These are phyloP conservation scores for Xerocomellus dryophilus DNA, from an alignment of 768 basidiomycete species.

Conservation along the genomic window DNA sequence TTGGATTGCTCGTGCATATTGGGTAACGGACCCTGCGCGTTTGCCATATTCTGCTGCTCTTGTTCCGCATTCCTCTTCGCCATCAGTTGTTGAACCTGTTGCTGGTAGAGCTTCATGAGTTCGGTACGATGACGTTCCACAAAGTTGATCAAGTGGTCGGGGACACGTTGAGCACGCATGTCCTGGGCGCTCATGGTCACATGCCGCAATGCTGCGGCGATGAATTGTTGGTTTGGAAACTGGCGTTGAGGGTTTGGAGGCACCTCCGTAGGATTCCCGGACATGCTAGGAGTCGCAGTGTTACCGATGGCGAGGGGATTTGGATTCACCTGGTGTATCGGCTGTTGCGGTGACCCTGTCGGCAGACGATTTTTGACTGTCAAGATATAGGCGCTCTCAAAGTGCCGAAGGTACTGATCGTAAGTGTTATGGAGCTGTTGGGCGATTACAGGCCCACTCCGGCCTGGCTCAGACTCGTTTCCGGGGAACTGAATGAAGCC, in stretches of 20 bases:
- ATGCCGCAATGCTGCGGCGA: slow-evolving; percentile 47
- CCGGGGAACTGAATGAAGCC: slow-evolving; percentile 65
- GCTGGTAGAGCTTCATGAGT: slow-evolving; percentile 28
- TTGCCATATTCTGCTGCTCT: slow-evolving; percentile 21
- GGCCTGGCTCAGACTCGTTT: slow-evolving; percentile 56
- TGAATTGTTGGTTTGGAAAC: slow-evolving; percentile 29
- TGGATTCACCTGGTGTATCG: slow-evolving; percentile 13
- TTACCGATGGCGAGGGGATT: slow-evolving; percentile 10
- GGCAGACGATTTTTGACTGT: slow-evolving; percentile 33
- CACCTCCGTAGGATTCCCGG: slow-evolving; percentile 22
- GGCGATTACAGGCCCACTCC: slow-evolving; percentile 59
- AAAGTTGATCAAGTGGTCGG: slow-evolving; percentile 49
- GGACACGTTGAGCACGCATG: slow-evolving; percentile 49
- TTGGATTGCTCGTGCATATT: slow-evolving; percentile 23
- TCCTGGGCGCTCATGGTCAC: slow-evolving; percentile 46
- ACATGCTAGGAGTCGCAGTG: slow-evolving; percentile 3
- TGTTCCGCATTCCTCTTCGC: slow-evolving; percentile 24
- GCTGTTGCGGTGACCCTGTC: slow-evolving; percentile 12
- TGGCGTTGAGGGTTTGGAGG: slow-evolving; percentile 14
- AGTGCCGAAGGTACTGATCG: slow-evolving; percentile 51
- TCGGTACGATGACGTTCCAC: slow-evolving; percentile 52
- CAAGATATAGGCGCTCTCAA: slow-evolving; percentile 54
- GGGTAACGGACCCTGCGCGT: slow-evolving; percentile 15
- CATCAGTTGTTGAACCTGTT: slow-evolving; percentile 18
- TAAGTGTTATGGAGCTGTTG: slow-evolving; percentile 60